phyloP scores from a whole-genome alignment of 2,329 filamentous ascomycete genomes.

The Cadophora sp. region DNA sequence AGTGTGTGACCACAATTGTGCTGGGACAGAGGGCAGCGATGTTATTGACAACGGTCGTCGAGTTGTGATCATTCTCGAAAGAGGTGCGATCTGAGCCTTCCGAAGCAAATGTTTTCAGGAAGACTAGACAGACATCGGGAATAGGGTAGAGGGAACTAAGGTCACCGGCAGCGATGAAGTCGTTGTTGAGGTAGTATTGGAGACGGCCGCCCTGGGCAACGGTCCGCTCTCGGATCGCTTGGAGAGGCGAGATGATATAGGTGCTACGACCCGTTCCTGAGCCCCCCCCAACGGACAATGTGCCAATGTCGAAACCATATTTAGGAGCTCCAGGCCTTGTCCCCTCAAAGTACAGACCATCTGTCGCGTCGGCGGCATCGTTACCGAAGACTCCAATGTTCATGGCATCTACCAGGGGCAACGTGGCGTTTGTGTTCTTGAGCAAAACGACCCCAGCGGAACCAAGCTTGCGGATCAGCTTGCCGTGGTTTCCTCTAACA shows the following conservation, averaged over 20 bases:
- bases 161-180: slow-evolving; percentile 69
- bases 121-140: slow-evolving; percentile 57
- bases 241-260: slow-evolving; percentile 57
- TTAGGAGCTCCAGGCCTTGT: slow-evolving; percentile 54
- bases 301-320: slow-evolving; percentile 65
- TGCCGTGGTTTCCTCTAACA: slow-evolving; percentile 73
- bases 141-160: slow-evolving; percentile 41
- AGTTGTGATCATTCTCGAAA: too few relatives aligned
- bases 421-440: slow-evolving; percentile 61
- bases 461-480: slow-evolving; percentile 65
- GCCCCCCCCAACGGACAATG: slow-evolving; percentile 53
- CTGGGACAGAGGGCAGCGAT: slow-evolving; percentile 59
- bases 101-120: slow-evolving; percentile 70
- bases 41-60: slow-evolving; percentile 28
- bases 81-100: slow-evolving; percentile 72
- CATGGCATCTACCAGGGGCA: slow-evolving; percentile 56
- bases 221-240: slow-evolving; percentile 64
- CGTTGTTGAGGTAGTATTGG: slow-evolving; percentile 59
- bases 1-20: slow-evolving; percentile 69
- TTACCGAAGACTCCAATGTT: slow-evolving; percentile 65
- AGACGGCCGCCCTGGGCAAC: slow-evolving; percentile 58
- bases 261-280: slow-evolving; percentile 54
- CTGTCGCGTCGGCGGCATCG: slow-evolving; percentile 50
- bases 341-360: too few relatives aligned
- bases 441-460: slow-evolving; percentile 69